Evolutionary conservation across 495 filamentous ascomycete species (phyloP).

Genomic region (Penicillium ochrochloron): DNA sequence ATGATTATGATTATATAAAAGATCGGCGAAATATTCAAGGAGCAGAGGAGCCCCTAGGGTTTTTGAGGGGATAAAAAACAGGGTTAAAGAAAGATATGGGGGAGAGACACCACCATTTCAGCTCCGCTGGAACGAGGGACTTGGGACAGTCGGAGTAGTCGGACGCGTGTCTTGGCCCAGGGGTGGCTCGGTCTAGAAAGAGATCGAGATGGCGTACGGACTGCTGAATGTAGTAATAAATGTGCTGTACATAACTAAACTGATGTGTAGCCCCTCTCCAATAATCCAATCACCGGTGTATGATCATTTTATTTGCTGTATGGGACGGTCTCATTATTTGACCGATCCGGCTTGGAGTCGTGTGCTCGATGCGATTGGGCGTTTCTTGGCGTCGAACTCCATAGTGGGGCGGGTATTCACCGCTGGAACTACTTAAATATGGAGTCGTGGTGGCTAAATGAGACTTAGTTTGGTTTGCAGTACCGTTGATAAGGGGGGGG

Average conservation of each 20-base stretch:
- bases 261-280: not conserved
- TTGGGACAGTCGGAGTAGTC: not conserved
- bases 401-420: not conserved
- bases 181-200: not conserved
- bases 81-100: not conserved
- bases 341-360: slow-evolving; percentile 4
- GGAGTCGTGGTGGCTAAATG: not conserved
- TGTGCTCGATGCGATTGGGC: slow-evolving; percentile 2
- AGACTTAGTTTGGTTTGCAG: not conserved
- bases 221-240: not conserved
- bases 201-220: not conserved
- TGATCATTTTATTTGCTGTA: not conserved
- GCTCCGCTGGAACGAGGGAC: not conserved
- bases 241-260: not conserved
- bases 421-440: not conserved
- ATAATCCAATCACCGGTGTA: not conserved
- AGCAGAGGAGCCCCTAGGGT: not conserved
- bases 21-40: not conserved
- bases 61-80: not conserved
- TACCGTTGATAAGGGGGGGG: not conserved
- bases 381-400: not conserved
- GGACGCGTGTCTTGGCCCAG: slow-evolving; percentile 5
- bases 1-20: not conserved
- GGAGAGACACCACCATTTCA: not conserved
- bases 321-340: not conserved